These are phyloP conservation scores for Aspergillus nidulans DNA, from an alignment of 495 filamentous ascomycete species.

Conservation along the genomic window DNA sequence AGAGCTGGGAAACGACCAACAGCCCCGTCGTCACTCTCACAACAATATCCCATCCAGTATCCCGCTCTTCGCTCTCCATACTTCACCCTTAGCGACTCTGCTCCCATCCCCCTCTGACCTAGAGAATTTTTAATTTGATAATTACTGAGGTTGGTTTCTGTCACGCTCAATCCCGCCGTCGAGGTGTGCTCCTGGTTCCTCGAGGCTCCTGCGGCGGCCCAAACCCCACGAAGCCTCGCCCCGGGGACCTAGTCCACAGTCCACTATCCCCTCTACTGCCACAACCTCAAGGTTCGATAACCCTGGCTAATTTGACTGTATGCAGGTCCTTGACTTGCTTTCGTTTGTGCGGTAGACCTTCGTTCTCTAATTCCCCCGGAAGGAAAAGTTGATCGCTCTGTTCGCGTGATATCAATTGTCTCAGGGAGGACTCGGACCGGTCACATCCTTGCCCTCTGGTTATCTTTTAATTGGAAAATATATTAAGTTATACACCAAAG, in stretches of 20 bases:
- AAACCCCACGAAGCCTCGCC: slow-evolving; percentile 45
- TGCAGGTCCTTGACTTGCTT: slow-evolving; percentile 16
- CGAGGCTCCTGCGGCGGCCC: slow-evolving; percentile 37
- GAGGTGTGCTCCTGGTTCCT: slow-evolving; percentile 28
- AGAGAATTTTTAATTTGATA: slow-evolving; percentile 2
- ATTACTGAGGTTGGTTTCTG: slow-evolving; percentile 2
- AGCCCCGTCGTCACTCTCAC: slow-evolving; percentile 17
- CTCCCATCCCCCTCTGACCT: slow-evolving; percentile 11
- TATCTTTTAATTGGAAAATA: slow-evolving; percentile 16
- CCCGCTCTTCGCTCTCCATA: slow-evolving; percentile 26
- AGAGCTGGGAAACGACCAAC: slow-evolving; percentile 10
- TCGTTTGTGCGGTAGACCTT: slow-evolving; percentile 10
- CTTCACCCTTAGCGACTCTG: slow-evolving; percentile 24
- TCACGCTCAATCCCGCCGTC: slow-evolving; percentile 23
- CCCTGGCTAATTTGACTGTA: slow-evolving; percentile 15
- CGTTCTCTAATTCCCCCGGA: slow-evolving; percentile 4
- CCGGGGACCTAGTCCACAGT: slow-evolving; percentile 23
- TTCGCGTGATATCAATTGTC: slow-evolving; percentile 25
- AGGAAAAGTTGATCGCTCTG: slow-evolving; percentile 22
- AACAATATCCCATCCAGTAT: slow-evolving; percentile 15
- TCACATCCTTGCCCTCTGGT: slow-evolving; percentile 26
- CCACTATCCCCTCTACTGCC: slow-evolving; percentile 24
- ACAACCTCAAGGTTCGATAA: slow-evolving; percentile 12
- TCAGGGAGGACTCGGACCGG: slow-evolving; percentile 34
- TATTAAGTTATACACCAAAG: slow-evolving; percentile 23